Evolutionary conservation across 2,329 filamentous ascomycete genomes (phyloP).

Genomic region (Aspergillus ustus): DNA sequence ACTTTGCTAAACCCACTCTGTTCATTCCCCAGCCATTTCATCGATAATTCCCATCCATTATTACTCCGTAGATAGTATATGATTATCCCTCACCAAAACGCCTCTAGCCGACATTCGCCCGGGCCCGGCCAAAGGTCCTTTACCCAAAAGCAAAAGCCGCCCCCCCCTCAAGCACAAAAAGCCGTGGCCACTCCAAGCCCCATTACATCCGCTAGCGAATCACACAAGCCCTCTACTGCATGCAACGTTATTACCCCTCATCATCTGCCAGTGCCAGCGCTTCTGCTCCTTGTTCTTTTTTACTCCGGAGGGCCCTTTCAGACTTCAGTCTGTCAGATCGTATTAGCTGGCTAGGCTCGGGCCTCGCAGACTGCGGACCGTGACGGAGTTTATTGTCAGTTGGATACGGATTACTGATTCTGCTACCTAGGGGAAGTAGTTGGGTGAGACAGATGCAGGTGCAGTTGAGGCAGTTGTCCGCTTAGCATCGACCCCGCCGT

Average conservation of each 20-base stretch:
- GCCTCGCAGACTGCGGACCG: background rate
- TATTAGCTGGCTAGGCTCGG: background rate
- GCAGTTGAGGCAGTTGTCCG: background rate
- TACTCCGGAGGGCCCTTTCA: too few relatives aligned
- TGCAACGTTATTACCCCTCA: conserved; percentile 14
- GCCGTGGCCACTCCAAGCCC: background rate
- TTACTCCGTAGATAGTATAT: background rate
- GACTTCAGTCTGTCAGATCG: background rate
- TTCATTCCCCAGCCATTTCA: background rate
- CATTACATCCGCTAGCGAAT: conserved; percentile 3
- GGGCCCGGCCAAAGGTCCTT: background rate
- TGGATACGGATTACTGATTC: background rate
- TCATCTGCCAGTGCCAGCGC: conserved; percentile 1
- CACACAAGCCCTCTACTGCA: conserved; percentile 1
- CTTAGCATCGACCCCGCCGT: background rate
- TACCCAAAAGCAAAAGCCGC: background rate
- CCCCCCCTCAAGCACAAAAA: background rate
- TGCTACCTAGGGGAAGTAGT: background rate
- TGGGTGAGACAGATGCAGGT: background rate
- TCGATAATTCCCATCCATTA: too few relatives aligned
- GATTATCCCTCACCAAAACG: background rate
- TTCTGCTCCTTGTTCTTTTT: background rate
- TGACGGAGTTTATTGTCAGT: background rate
- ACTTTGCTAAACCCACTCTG: background rate
- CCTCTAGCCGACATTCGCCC: background rate